Conservation (phyloP, 2,329 filamentous ascomycete genomes). For the Chaetomium olivaceum region DNA sequence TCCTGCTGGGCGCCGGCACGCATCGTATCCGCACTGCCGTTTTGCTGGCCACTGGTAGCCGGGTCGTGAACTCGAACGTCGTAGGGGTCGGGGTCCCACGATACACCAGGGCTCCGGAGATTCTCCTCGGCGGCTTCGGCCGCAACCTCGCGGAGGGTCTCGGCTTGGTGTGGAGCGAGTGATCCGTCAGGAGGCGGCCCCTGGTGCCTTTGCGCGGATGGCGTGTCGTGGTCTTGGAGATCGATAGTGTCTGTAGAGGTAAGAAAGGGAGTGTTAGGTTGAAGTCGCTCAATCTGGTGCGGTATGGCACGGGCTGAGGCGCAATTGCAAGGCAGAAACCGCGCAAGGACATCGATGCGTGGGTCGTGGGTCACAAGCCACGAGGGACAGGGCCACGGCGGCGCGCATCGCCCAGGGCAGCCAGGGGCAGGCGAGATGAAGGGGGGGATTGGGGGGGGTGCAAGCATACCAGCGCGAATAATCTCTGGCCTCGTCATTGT, state of each 20-base stretch:
- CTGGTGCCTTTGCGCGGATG: conserved; percentile 81
- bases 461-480: conserved; percentile 57
- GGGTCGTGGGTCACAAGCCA: conserved; percentile 26
- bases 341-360: conserved; percentile 18
- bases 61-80: conserved; percentile 46
- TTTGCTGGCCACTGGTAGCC: conserved; percentile 36
- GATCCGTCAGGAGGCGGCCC: conserved; percentile 50
- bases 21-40: conserved; percentile 35
- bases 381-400: conserved; percentile 27
- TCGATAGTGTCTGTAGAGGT: conserved; percentile 78
- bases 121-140: conserved; percentile 76
- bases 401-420: conserved; percentile 23
- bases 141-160: conserved; percentile 76
- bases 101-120: conserved; percentile 62
- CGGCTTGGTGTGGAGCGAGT: conserved; percentile 79
- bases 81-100: conserved; percentile 49
- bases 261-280: conserved; percentile 36
- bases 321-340: conserved; percentile 22
- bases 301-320: conserved; percentile 19
- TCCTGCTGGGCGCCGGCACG: conserved; percentile 51
- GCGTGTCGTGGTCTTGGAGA: conserved; percentile 79
- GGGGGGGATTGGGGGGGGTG: conserved; percentile 12
- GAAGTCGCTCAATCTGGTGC: conserved; percentile 19
- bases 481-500: conserved; percentile 62
- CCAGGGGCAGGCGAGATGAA: conserved; percentile 28